phyloP scores from a whole-genome alignment of 495 filamentous ascomycete genomes.

The Halenospora varia region DNA sequence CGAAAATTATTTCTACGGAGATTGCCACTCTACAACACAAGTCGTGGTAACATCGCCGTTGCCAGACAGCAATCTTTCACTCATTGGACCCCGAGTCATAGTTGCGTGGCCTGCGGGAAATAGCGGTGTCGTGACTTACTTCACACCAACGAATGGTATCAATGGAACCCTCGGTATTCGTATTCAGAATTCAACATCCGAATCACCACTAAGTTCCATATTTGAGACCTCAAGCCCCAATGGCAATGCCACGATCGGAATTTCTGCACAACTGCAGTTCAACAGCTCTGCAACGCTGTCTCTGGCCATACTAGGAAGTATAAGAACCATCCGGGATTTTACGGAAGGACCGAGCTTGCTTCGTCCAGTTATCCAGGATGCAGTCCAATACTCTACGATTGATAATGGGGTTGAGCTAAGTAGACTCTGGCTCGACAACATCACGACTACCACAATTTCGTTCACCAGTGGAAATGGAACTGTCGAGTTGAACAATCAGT shows the following conservation, averaged over 20 bases:
- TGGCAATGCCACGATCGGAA: slow-evolving; percentile 42
- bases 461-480: slow-evolving; percentile 33
- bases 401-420: slow-evolving; percentile 42
- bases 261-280: slow-evolving; percentile 47
- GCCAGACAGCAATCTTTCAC: slow-evolving; percentile 45
- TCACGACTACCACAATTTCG: slow-evolving; percentile 47
- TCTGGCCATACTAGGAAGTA: slow-evolving; percentile 54
- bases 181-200: slow-evolving; percentile 41
- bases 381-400: slow-evolving; percentile 33
- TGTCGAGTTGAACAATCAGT: slow-evolving; percentile 31
- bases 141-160: slow-evolving; percentile 45
- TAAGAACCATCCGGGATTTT: slow-evolving; percentile 58
- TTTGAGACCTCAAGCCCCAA: slow-evolving; percentile 28
- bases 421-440: slow-evolving; percentile 58
- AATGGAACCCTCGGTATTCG: slow-evolving; percentile 51
- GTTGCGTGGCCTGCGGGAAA: slow-evolving; percentile 65
- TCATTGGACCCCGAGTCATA: slow-evolving; percentile 52
- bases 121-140: slow-evolving; percentile 53
- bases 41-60: slow-evolving; percentile 55
- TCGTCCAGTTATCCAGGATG: slow-evolving; percentile 47
- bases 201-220: slow-evolving; percentile 31
- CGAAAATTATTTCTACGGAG: slow-evolving; percentile 61
- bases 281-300: slow-evolving; percentile 51
- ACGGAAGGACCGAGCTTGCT: slow-evolving; percentile 53
- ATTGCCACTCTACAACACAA: slow-evolving; percentile 52